Evolutionary conservation across 345 rosid species (phyloP), one percentile per base, ranked within the genome.

Genomic region (Carallia pectinifolia): DNA sequence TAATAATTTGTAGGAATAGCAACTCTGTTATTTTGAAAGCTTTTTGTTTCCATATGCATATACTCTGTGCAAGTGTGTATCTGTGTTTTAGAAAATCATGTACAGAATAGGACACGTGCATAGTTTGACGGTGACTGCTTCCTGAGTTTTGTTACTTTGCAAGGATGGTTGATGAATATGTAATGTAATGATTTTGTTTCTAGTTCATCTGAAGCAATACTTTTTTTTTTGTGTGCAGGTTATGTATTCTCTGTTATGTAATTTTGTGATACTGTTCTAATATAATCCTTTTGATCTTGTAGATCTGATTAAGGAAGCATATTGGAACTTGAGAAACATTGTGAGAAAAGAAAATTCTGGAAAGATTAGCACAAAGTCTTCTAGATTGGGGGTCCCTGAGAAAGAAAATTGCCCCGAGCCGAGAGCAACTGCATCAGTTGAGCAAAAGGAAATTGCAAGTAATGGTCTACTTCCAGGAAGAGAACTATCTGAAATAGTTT

Each of bases 241-340:
- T 44, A 44, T 12, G 3, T 62, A 34, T 10, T 56, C 3, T 38
- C 29, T 0, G 6, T 30, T 3, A 6, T 37, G 17, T 18, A 65
- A 65, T 55, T 12, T 56, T 19, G 15, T 34, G 56, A 56, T 31
- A 23, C 64, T 54, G 16, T 48, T 38, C 44, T 2, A 59, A 27
- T 10, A 1, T 15, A 16, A 17, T 33, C 27, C 48, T 52, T 27
- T 3, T 58, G 73, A 30, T 62, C 38, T 78, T 75, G 58, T 73
- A 92, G 97, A 79, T 60, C 85, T 88, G 76, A 71, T 95, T 76
- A 84, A 79, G 64, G 91, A 88, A 81, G 99, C 99, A 6, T 36
- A 76, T 62, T 89, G 99, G 97, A 75, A 80, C 75, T 85, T 92
- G 58, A 85, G 92, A 78, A 92, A 84, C 68, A 53, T 75, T 73